phyloP scores from a whole-genome alignment of 1,284 basidiomycete species.

The Schizophyllum amplum region DNA sequence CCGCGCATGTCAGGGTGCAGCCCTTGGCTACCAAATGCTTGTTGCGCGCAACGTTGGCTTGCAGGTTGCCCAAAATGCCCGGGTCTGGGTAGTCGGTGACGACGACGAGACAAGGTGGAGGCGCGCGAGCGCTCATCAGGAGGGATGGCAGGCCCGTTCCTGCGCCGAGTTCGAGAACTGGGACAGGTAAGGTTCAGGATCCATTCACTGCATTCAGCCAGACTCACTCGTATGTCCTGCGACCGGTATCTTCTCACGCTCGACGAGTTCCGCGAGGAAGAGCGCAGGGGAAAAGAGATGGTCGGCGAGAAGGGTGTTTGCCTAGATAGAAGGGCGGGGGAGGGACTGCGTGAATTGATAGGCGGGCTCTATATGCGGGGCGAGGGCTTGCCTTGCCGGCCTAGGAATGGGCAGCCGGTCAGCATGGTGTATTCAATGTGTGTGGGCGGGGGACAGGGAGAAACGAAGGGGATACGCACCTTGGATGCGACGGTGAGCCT shows the following conservation, averaged over 20 bases:
- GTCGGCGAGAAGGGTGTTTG: conserved; percentile 62
- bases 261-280: conserved; percentile 56
- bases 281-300: conserved; percentile 64
- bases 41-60: conserved; percentile 46
- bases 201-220: background rate
- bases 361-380: background rate
- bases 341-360: background rate
- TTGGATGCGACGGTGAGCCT: conserved; percentile 44
- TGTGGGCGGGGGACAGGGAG: background rate
- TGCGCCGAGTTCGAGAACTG: conserved; percentile 62
- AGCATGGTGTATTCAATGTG: conserved; percentile 1
- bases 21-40: conserved; percentile 21
- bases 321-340: conserved; percentile 29
- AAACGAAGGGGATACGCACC: conserved; percentile 33
- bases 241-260: conserved; percentile 39
- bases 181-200: background rate
- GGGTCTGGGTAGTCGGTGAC: conserved; percentile 64
- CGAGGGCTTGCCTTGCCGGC: conserved; percentile 46
- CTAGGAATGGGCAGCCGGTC: conserved; percentile 28
- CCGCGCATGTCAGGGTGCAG: conserved; percentile 36
- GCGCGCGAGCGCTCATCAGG: conserved; percentile 36
- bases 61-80: conserved; percentile 47
- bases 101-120: conserved; percentile 43
- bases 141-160: conserved; percentile 60
- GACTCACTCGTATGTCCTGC: conserved; percentile 30